These are phyloP conservation scores for Tetrapisispora taiwanensis DNA, from an alignment of 805 yeast genomes.

Conservation along the genomic window DNA sequence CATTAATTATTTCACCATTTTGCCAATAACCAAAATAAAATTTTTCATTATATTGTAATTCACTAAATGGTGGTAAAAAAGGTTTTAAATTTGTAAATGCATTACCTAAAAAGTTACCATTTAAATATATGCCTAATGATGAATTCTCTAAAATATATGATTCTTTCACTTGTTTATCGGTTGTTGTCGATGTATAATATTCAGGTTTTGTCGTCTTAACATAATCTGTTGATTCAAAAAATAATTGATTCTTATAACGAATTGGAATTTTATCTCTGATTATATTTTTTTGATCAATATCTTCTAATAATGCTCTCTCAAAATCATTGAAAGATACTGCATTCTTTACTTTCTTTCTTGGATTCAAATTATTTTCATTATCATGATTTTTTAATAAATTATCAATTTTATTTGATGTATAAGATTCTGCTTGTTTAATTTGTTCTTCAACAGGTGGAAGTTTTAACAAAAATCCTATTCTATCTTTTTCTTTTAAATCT, in stretches of 20 bases:
- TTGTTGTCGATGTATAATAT: constrained; percentile 23
- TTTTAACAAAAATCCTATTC: constrained; percentile 64
- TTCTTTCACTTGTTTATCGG: constrained; percentile 26
- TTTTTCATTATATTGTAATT: constrained; percentile 35
- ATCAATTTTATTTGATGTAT: constrained; percentile 26
- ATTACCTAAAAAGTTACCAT: constrained; percentile 59
- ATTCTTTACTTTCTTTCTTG: constrained; percentile 7
- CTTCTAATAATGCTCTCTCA: constrained; percentile 23
- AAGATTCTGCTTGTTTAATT: constrained; percentile 31
- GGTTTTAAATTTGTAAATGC: constrained; percentile 61
- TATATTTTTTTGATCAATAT: constrained; percentile 34
- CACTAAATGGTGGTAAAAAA: constrained; percentile 71
- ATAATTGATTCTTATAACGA: constrained; percentile 62
- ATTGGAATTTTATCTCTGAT: constrained; percentile 82
- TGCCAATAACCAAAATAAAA: constrained; percentile 26
- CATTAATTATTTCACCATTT: constrained; percentile 12
- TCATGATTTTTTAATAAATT: constrained; percentile 10
- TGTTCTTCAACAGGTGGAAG: constrained; percentile 51
- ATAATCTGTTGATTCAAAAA: constrained; percentile 73
- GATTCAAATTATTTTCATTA: neutral
- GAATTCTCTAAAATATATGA: constrained; percentile 39
- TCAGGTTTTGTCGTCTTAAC: constrained; percentile 28
- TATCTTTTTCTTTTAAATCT: constrained; percentile 61
- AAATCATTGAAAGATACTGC: constrained; percentile 17
- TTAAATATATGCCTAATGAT: constrained; percentile 57